These are phyloP conservation scores for Thelephora terrestris DNA, from an alignment of 1,284 basidiomycete genomes.

Conservation along the genomic window DNA sequence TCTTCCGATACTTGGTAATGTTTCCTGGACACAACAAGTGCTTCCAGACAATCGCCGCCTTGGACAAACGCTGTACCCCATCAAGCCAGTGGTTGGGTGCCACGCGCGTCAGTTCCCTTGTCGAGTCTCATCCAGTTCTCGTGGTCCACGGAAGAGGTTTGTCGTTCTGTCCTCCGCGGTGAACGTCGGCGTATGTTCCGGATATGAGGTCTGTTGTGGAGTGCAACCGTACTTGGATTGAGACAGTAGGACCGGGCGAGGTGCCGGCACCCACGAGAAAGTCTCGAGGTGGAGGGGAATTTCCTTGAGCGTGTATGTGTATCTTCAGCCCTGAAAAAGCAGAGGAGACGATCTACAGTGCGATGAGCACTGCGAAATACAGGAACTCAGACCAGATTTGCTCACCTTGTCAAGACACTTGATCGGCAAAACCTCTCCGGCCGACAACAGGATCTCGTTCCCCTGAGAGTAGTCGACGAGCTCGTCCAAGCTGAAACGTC, in stretches of 20 bases:
- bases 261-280: no score
- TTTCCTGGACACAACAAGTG: constrained; percentile 5
- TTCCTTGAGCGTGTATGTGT: no score
- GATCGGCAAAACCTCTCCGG: neutral
- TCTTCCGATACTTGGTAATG: constrained; percentile 5
- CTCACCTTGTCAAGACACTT: neutral
- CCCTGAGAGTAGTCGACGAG: no score
- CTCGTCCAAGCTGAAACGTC: no score
- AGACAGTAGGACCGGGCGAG: no score
- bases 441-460: no score
- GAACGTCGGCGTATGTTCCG: constrained; percentile 12
- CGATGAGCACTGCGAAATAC: neutral
- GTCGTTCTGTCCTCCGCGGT: constrained; percentile 3
- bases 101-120: neutral
- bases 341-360: neutral
- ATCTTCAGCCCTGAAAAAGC: no score
- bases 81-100: no score
- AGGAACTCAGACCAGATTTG: no score
- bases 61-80: neutral
- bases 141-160: constrained; percentile 2
- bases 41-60: constrained; percentile 8
- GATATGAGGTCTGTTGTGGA: neutral
- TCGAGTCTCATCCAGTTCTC: neutral
- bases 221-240: no score
- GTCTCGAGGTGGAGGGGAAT: no score